phyloP scores from a whole-genome alignment of 1,284 basidiomycete species.

The Stereum hirsutum region DNA sequence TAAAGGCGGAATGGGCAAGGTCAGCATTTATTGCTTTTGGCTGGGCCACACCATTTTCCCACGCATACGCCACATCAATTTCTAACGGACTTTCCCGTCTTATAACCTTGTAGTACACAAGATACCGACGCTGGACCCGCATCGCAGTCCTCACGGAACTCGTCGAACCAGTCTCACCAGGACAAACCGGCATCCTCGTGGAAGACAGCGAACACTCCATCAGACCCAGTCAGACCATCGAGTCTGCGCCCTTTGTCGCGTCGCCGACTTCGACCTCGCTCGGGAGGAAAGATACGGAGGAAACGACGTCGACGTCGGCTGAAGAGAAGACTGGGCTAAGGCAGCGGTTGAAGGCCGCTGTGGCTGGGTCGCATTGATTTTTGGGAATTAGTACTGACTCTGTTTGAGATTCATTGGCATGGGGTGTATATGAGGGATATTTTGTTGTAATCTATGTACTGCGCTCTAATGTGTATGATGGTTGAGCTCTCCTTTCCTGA shows the following conservation, averaged over 20 bases:
- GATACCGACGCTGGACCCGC: constrained; percentile 77
- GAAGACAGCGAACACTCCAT: constrained; percentile 6
- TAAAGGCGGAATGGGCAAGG: constrained; percentile 82
- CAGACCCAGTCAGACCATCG: no score
- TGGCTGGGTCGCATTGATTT: constrained; percentile 3
- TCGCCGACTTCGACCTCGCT: background rate
- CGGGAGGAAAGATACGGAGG: no score
- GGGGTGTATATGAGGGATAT: no score
- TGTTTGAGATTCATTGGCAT: no score
- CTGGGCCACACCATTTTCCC: no score
- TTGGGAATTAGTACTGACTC: background rate
- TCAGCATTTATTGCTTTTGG: constrained; percentile 21
- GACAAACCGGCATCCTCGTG: constrained; percentile 18
- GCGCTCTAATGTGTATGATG: no score
- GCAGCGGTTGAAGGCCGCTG: constrained; percentile 20
- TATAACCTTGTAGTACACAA: constrained; percentile 66
- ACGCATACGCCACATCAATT: background rate
- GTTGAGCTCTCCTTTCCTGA: no score
- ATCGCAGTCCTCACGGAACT: constrained; percentile 72
- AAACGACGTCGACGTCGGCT: background rate
- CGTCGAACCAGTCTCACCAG: constrained; percentile 42
- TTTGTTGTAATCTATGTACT: no score
- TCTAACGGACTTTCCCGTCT: background rate
- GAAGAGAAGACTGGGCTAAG: constrained; percentile 10
- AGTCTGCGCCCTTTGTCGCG: background rate